These are phyloP conservation scores for Coelastrella sp. DNA, from an alignment of 139 green algal species.

Conservation along the genomic window DNA sequence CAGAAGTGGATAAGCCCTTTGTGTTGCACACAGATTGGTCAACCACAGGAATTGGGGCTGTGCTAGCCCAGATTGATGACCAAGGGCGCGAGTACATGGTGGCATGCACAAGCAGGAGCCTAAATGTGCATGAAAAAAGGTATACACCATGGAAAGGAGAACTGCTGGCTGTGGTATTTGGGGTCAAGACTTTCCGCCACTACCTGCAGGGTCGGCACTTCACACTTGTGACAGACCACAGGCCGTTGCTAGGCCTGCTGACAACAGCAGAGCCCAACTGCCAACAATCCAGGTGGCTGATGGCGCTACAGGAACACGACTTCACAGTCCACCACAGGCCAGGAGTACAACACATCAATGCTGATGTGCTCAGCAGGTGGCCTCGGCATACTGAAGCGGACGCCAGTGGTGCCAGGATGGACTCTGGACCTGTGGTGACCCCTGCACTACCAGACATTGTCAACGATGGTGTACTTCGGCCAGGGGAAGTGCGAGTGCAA, in stretches of 20 bases:
- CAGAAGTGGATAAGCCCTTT: background rate
- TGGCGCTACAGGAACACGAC: constrained; percentile 1
- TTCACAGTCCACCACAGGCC: constrained; percentile 34
- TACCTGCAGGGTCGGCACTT: background rate
- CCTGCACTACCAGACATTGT: background rate
- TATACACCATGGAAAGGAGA: constrained; percentile 28
- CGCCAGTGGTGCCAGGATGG: background rate
- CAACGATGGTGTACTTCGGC: no score
- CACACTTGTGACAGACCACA: constrained; percentile 11
- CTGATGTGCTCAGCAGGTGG: constrained; percentile 11
- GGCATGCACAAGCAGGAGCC: background rate
- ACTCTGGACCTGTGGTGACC: background rate
- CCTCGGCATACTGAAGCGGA: constrained; percentile 10
- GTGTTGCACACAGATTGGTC: constrained; percentile 45
- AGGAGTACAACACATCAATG: background rate
- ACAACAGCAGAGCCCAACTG: background rate
- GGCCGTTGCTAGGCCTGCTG: constrained; percentile 3
- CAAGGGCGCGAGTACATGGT: constrained; percentile 45
- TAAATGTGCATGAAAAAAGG: background rate
- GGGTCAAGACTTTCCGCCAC: background rate
- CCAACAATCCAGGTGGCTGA: constrained; percentile 14
- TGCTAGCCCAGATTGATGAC: constrained; percentile 52
- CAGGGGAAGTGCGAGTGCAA: no score
- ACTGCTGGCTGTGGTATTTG: constrained; percentile 10
- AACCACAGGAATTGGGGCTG: constrained; percentile 38